phyloP scores from a whole-genome alignment of 768 basidiomycete genomes.

The Termitomyces sp. region DNA sequence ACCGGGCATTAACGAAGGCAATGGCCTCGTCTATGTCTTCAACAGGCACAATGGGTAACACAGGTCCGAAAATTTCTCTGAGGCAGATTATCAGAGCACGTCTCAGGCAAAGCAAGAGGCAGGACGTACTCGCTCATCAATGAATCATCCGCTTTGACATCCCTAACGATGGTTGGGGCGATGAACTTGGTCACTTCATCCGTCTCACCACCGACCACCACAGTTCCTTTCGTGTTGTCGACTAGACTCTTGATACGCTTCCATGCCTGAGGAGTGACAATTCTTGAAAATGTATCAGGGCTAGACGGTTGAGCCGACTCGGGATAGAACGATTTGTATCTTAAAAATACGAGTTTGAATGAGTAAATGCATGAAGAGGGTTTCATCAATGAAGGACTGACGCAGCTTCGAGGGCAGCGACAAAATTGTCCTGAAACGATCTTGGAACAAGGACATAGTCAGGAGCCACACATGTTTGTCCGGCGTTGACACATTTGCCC shows the following conservation, averaged over 20 bases:
- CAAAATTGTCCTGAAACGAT: slow-evolving; percentile 38
- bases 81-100: background rate
- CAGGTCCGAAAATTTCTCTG: slow-evolving; percentile 82
- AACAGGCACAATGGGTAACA: slow-evolving; percentile 71
- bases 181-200: slow-evolving; percentile 57
- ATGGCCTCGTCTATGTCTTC: slow-evolving; percentile 69
- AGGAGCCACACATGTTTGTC: slow-evolving; percentile 69
- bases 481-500: slow-evolving; percentile 77
- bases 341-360: slow-evolving; percentile 14
- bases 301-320: slow-evolving; percentile 37
- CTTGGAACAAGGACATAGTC: slow-evolving; percentile 48
- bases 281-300: slow-evolving; percentile 41
- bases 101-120: background rate
- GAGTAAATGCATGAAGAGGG: background rate
- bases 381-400: slow-evolving; percentile 15
- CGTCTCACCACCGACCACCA: slow-evolving; percentile 59
- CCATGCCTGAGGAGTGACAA: slow-evolving; percentile 50
- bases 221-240: slow-evolving; percentile 58
- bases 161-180: slow-evolving; percentile 65
- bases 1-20: slow-evolving; percentile 55
- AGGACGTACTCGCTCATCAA: slow-evolving; percentile 67
- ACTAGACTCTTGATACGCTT: slow-evolving; percentile 55
- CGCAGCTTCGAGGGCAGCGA: slow-evolving; percentile 36
- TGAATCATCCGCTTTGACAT: slow-evolving; percentile 58
- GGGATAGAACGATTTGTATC: slow-evolving; percentile 53